phyloP scores from a whole-genome alignment of 1,284 basidiomycete species.

The Fomitopsis betulina region DNA sequence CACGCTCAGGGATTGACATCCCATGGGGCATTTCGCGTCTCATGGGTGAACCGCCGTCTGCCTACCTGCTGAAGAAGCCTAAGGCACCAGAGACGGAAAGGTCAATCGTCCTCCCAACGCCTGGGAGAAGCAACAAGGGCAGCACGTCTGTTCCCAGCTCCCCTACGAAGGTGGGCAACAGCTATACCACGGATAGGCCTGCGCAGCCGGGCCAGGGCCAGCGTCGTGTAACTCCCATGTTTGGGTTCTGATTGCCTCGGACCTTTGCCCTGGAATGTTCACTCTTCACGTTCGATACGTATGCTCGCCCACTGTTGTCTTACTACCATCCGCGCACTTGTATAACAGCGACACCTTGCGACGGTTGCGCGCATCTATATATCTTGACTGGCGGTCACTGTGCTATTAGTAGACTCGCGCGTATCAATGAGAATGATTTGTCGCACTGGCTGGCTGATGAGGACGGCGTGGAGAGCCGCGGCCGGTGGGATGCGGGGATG shows the following conservation, averaged over 20 bases:
- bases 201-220: slow-evolving; percentile 10
- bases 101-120: not conserved
- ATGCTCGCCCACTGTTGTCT: not conserved
- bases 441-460: not conserved
- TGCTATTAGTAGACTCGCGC: not conserved
- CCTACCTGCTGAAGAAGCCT: slow-evolving; percentile 39
- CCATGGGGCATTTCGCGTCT: slow-evolving; percentile 72
- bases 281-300: not conserved
- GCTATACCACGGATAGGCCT: not conserved
- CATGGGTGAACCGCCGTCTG: slow-evolving; percentile 62
- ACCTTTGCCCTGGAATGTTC: not conserved
- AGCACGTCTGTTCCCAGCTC: slow-evolving; percentile 6
- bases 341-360: not conserved
- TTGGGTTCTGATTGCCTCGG: slow-evolving; percentile 6
- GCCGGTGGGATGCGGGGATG: no score
- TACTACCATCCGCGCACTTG: not conserved
- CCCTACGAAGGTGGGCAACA: slow-evolving; percentile 8
- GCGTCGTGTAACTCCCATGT: slow-evolving; percentile 22
- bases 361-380: not conserved
- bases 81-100: not conserved
- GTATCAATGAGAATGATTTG: not conserved
- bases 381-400: not conserved
- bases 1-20: slow-evolving; percentile 62
- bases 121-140: slow-evolving; percentile 1
- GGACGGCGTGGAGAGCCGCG: no score